A percentile compares a stretch with the other conserved stretches of the same genome.
Conservation (phyloP, 225 moss, liverwort and hornwort genomes). For the Sphagnum contortum region DNA sequence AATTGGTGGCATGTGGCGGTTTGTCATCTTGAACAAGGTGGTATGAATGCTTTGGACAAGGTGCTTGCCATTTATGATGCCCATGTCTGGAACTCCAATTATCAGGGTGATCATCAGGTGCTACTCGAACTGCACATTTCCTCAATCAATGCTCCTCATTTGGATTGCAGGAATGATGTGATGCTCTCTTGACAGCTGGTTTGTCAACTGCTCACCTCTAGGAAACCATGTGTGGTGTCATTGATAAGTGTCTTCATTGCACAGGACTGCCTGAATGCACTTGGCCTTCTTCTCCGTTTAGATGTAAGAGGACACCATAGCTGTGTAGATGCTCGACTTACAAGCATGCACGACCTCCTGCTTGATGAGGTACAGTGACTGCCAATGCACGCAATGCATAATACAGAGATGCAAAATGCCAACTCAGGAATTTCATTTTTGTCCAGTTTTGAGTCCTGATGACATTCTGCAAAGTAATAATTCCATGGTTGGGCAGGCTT, state of each 20-base stretch:
- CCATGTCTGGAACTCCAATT: conserved; percentile 39
- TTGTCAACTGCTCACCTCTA: too few species aligned
- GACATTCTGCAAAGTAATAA: too few species aligned
- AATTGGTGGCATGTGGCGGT: conserved; percentile 82
- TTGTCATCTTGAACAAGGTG: conserved; percentile 58
- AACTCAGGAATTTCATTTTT: too few species aligned
- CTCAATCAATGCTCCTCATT: too few species aligned
- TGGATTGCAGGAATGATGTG: too few species aligned
- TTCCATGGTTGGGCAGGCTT: conserved; percentile 14
- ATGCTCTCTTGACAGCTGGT: too few species aligned
- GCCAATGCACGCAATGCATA: neutral
- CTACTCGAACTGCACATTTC: too few species aligned
- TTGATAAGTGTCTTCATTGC: neutral
- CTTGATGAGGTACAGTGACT: conserved; percentile 17
- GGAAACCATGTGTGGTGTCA: neutral
- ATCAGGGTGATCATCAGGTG: conserved; percentile 8
- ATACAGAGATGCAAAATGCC: too few species aligned
- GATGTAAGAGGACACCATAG: conserved; percentile 42
- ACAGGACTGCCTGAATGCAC: conserved; percentile 64
- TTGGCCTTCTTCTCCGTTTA: conserved; percentile 68
- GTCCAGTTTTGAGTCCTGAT: too few species aligned
- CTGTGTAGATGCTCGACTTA: conserved; percentile 34
- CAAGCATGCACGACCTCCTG: conserved; percentile 30
- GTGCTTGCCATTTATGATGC: conserved; percentile 51
- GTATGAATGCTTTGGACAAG: conserved; percentile 25